Evolutionary conservation across 805 yeast genomes (phyloP).

Genomic region (Wickerhamiella hasegawae): DNA sequence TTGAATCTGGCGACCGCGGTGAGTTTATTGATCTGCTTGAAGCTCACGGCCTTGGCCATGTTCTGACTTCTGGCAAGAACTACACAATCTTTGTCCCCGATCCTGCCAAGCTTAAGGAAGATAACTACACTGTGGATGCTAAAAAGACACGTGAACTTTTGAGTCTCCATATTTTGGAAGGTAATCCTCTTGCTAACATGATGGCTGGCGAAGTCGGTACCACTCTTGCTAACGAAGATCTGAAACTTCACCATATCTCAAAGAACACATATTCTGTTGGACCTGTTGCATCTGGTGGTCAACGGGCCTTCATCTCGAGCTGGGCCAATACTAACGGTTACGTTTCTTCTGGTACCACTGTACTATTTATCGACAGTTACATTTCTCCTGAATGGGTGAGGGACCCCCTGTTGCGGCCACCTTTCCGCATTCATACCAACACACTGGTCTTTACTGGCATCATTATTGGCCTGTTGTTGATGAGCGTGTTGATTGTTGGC

Average conservation of each 20-base stretch:
- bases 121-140: slow-evolving; percentile 33
- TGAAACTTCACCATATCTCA: slow-evolving; percentile 15
- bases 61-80: slow-evolving; percentile 26
- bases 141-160: slow-evolving; percentile 26
- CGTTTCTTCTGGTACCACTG: slow-evolving; percentile 13
- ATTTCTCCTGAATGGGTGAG: slow-evolving; percentile 22
- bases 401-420: slow-evolving; percentile 14
- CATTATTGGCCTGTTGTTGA: slow-evolving; percentile 15
- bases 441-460: slow-evolving; percentile 20
- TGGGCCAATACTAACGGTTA: slow-evolving; percentile 12
- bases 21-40: slow-evolving; percentile 31
- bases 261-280: slow-evolving; percentile 6
- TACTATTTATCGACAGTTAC: slow-evolving; percentile 20
- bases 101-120: slow-evolving; percentile 34
- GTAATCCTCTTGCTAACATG: slow-evolving; percentile 24
- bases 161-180: slow-evolving; percentile 53
- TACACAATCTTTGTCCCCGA: slow-evolving; percentile 65
- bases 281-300: slow-evolving; percentile 15
- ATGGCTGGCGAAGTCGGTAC: slow-evolving; percentile 11
- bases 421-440: slow-evolving; percentile 17
- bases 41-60: slow-evolving; percentile 14
- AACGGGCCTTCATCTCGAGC: slow-evolving; percentile 13
- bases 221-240: slow-evolving; percentile 16
- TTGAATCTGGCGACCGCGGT: slow-evolving; percentile 35
- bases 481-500: slow-evolving; percentile 7